Base-by-base conservation (phyloP, 2,329 filamentous ascomycete species). In the Lasiodiplodia theobromae region DNA sequence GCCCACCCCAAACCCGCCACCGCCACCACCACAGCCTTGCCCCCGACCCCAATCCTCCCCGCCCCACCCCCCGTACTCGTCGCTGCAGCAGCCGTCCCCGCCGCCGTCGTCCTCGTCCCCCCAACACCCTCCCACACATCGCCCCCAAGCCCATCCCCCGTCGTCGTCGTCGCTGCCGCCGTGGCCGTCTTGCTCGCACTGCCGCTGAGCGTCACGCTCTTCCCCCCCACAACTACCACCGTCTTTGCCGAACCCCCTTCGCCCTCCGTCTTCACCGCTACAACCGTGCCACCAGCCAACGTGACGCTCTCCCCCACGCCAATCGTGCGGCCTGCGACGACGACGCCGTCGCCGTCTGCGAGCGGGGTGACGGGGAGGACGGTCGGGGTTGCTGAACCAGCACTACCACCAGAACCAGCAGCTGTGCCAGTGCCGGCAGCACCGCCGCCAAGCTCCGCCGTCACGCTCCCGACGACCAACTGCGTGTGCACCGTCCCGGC, bases 131-230 rank as follows among this genome's bases (percentile, higher is more conserved):
- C 44, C 47, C 47, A 52, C 6, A 65, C 51, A 25, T 28, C 62
- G 38, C 25, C 62, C n/a, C 47, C 62, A 65, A 65, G 62, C 28
- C 44, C 62, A 21, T 23, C 47, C 8, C 40, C 47, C 14, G 21
- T 10, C 16, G 38, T 31, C 18, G 62, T 11, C 28, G 38, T 4
- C 31, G 47, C 3, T 18, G 18, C 6, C 53, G 23, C 25, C 16
- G 28, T 8, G 1, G 28, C 49, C 49, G n/a, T 56, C 53, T 8
- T 28, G 3, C 10, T 37, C 28, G 16, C 31, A 18, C 4, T 2
- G 28, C 14, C 51, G 18, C 11, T 16, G 6, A 23, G 49, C 28
- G 11, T 21, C 28, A 37, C 28, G 1, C 4, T 37, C 53, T 18
- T n/a, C 53, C 53, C 28, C 5, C 53, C 53, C 14, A 37, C 53